These are phyloP conservation scores for Vinca minor DNA, from an alignment of 257 asterid genomes.

Conservation along the genomic window DNA sequence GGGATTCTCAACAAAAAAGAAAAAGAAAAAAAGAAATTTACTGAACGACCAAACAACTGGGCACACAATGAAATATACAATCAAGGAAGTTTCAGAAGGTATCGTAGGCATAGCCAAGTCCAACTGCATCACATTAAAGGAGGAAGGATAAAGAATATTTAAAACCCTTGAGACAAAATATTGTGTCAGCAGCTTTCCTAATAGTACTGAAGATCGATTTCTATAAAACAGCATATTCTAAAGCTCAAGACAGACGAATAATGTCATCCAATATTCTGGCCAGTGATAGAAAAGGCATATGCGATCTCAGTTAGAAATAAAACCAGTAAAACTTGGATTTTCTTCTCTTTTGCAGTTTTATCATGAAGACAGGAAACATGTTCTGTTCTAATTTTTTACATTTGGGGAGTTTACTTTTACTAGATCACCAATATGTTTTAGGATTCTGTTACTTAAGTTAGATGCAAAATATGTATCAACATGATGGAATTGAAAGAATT, in stretches of 20 bases:
- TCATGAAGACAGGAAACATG: background rate
- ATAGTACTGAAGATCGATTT: background rate
- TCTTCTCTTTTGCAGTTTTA: background rate
- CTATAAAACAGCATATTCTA: background rate
- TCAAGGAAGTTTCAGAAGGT: background rate
- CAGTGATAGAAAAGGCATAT: background rate
- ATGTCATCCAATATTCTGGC: background rate
- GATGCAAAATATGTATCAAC: background rate
- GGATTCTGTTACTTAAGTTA: background rate
- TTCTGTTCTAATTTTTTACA: background rate
- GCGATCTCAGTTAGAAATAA: background rate
- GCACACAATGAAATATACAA: background rate
- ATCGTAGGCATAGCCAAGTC: background rate
- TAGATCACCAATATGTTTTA: background rate
- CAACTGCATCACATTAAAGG: background rate
- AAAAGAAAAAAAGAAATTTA: background rate
- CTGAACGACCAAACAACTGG: background rate
- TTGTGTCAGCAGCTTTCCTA: background rate
- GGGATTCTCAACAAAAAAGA: too few species aligned
- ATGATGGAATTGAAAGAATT: background rate
- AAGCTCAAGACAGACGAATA: background rate
- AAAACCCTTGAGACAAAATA: background rate
- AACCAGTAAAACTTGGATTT: background rate
- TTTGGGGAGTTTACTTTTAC: background rate
- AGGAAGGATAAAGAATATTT: background rate